Base-by-base conservation (phyloP, 495 filamentous ascomycete species). In the Oidiodendron maius region DNA sequence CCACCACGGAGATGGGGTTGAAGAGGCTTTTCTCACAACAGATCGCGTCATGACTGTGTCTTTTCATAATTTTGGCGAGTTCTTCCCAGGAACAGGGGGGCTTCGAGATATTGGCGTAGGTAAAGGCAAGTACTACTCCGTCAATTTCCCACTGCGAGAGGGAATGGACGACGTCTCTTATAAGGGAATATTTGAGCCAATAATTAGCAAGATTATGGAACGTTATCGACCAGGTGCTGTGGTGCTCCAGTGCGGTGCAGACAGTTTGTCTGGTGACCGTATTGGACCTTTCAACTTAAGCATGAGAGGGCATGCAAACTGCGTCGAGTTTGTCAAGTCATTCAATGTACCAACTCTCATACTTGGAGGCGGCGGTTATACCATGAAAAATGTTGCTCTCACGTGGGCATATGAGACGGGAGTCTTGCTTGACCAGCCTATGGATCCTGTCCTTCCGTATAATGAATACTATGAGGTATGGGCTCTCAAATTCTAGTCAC, bases 31-130 rank as follows among this genome's bases (percentile, higher is more conserved):
- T 57, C 94, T 91, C 60, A 91, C 88, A 13, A 97, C 91, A 10
- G 91, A 97, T 68, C 83, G 91, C 55, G 91, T 97, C 61, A 95
- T 97, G 90, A 96, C 91, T 0, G 82, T 89, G 25, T 95, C 88
- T 20, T 96, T 96, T 65, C 91, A 97, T 70, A 96, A 96, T 55
- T 96, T 94, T 66, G 91, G 91, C 66, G 91, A 96, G 58, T 97
- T 95, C 65, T 97, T 97, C 65, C 91, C 91, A 3, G 91, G 93
- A 39, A 97, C 91, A 0, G 91, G 91, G 54, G 89, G 95, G 62
- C 79, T 95, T 34, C 81, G 89, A 25, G 91, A 97, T 60, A 88
- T 94, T 45, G 91, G 91, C 48, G 90, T 95, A 34, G 90, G 91
- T 10, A 70, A 75, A 24, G 91, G 91, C 43, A 95, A 96, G 61